Base-by-base conservation (phyloP, 345 rosid species). In the Pugionium dolabratum region DNA sequence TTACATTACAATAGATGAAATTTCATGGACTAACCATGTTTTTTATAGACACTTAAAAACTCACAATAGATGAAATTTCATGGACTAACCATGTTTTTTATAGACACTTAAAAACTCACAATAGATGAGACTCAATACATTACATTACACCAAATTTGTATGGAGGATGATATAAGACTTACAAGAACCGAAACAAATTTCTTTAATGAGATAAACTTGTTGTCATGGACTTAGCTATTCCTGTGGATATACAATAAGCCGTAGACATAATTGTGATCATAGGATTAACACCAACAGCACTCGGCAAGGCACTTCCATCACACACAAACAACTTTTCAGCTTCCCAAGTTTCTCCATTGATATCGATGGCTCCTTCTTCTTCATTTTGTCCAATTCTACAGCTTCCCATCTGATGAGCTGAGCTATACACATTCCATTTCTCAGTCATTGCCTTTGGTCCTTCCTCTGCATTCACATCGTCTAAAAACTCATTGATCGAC, bases 331-430 rank as follows among this genome's bases (percentile, higher is more conserved):
- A 65, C 28, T 74, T 76, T 66, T 81, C 79, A 30, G 85, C 90
- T 72, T 82, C 90, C 84, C 94, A 87, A 30, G 83, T 75, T 68
- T 83, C 78, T 5, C 87, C 90, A 58, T 81, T 79, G 43, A 71
- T 54, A 74, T 85, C 84, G 27, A 85, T 62, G 0, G 79, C 87
- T 2, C 90, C 87, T 49, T 81, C 84, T 30, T 74, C 56, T 46
- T 79, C 82, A 45, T 41, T 69, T 5, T 36, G 60, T 39, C 90
- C 90, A 69, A 85, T 85, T 61, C 84, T 83, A 39, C 87, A 81
- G 62, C 90, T 85, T 41, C 87, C 84, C 90, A 85, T 85, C 54
- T 85, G 90, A 74, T 85, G 90, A 36, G 90, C 90, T 48, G 79
- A 80, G 40, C 59, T 27, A 61, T 73, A 79, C 1, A 72, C 1